Conservation (phyloP, 1,139 yeast genomes). For the Lodderomyces jiufengensis region DNA sequence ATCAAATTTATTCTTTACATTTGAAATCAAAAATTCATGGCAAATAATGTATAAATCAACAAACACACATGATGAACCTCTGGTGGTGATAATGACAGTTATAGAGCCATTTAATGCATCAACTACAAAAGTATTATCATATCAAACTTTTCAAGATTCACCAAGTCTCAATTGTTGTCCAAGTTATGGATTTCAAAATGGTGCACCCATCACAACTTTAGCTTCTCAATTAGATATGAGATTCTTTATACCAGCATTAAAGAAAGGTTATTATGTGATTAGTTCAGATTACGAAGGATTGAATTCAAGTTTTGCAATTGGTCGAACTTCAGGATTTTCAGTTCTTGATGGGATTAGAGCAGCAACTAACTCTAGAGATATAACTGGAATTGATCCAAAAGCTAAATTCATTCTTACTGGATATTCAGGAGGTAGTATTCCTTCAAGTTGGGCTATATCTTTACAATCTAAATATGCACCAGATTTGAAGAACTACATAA, state of each 20-base stretch:
- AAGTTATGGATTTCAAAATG: conserved; percentile 14
- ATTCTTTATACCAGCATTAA: conserved; percentile 18
- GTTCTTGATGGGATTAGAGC: conserved; percentile 23
- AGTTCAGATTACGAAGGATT: conserved; percentile 25
- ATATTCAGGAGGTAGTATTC: conserved; percentile 29
- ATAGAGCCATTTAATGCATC: conserved; percentile 29
- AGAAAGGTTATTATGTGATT: conserved; percentile 26
- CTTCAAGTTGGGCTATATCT: conserved; percentile 28
- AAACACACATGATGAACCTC: conserved; percentile 28
- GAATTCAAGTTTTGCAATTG: conserved; percentile 22
- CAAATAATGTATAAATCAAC: conserved; percentile 31
- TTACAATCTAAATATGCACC: conserved; percentile 34
- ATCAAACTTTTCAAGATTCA: conserved; percentile 16
- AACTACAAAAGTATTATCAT: conserved; percentile 20
- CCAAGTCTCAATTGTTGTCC: conserved; percentile 15
- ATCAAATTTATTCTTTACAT: conserved; percentile 14
- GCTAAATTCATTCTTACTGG: conserved; percentile 26
- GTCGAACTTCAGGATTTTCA: conserved; percentile 22
- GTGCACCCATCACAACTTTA: conserved; percentile 12
- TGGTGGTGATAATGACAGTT: conserved; percentile 30
- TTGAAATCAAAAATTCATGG: conserved; percentile 21
- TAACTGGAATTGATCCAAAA: conserved; percentile 19
- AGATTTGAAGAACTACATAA: conserved; percentile 22
- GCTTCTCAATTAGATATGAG: conserved; percentile 20
- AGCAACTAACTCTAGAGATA: conserved; percentile 15